Evolutionary conservation across 352 stramenopile genomes (phyloP).

Genomic region (Phytopythium sindhum): DNA sequence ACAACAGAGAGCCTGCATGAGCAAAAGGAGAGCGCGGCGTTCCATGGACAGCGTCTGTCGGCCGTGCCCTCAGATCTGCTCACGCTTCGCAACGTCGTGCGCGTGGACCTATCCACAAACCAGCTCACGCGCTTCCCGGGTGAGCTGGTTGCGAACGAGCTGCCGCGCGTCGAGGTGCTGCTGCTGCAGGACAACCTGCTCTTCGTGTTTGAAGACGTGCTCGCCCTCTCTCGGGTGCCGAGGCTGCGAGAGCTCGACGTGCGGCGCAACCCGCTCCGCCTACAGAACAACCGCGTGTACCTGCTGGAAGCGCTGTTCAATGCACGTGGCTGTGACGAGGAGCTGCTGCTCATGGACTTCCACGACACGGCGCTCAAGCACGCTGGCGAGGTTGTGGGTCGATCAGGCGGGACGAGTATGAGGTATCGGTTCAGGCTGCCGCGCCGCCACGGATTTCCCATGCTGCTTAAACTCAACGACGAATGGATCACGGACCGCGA

Average conservation of each 20-base stretch:
- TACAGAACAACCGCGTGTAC: constrained; percentile 68
- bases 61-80: constrained; percentile 45
- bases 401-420: constrained; percentile 9
- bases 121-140: constrained; percentile 58
- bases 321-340: constrained; percentile 21
- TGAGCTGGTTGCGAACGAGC: constrained; percentile 26
- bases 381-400: not conserved
- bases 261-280: constrained; percentile 48
- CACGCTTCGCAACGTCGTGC: constrained; percentile 44
- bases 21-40: constrained; percentile 29
- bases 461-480: constrained; percentile 60
- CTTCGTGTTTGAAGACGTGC: constrained; percentile 59
- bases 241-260: constrained; percentile 60
- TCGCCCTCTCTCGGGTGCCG: constrained; percentile 37
- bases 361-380: constrained; percentile 37
- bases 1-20: not conserved
- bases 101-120: constrained; percentile 61
- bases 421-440: constrained; percentile 41
- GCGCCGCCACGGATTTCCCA: constrained; percentile 47
- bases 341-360: constrained; percentile 33
- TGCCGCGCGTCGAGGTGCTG: constrained; percentile 52
- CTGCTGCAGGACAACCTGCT: constrained; percentile 52
- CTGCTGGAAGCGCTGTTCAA: constrained; percentile 51
- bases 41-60: constrained; percentile 29
- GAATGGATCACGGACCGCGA: constrained; percentile 61